Base-by-base conservation (phyloP, 2,329 filamentous ascomycete species). In the Fusarium goolgardi region DNA sequence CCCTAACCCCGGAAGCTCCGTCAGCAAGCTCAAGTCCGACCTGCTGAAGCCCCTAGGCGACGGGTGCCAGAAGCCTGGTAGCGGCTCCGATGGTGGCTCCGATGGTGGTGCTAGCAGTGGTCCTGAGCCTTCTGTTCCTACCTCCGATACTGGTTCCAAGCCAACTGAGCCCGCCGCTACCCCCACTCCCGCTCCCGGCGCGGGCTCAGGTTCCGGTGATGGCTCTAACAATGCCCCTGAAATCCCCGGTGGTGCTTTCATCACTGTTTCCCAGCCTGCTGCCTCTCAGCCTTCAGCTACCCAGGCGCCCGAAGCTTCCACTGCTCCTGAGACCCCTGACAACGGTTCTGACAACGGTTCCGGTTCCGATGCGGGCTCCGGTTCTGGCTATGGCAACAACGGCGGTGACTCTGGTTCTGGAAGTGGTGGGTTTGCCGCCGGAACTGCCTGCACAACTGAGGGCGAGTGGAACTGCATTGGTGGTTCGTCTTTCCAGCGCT, bases 1-100 rank as follows among this genome's bases (percentile, higher is more conserved):
- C 79, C 89, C 90, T 16, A 76, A 87, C 50, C 86, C 90, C 0
- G 91, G 91, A 2, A 73, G 79, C 0, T 80, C 84, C 8, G 81
- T 88, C 6, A 84, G 89, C 56, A 79, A 78, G 13, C 79, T 83
- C 59, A 83, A 83, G 41, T 73, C 80, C 3, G 12, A 13, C 5
- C 46, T 51, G 7, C 25, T 31, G 15, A 18, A 3, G 1, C 20
- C 20, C 29, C 27, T 6, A 21, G 23, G 16, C 2, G 6, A 18
- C 5, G 41, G 41, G 2, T 46, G 32, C 34, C 40, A 54, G 11
- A 13, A 15, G 6, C 21, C n/a, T 15, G 23, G 46, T 15, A 2
- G 8, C 9, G 3, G 25, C 9, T 27, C 25, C 9, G 25, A 8
- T 3, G 9, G 9, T 5, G 23, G 46, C 5, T 55, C 56, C 8